phyloP scores from a whole-genome alignment of 2,329 filamentous ascomycete genomes.

The Tolypocladium inflatum region DNA sequence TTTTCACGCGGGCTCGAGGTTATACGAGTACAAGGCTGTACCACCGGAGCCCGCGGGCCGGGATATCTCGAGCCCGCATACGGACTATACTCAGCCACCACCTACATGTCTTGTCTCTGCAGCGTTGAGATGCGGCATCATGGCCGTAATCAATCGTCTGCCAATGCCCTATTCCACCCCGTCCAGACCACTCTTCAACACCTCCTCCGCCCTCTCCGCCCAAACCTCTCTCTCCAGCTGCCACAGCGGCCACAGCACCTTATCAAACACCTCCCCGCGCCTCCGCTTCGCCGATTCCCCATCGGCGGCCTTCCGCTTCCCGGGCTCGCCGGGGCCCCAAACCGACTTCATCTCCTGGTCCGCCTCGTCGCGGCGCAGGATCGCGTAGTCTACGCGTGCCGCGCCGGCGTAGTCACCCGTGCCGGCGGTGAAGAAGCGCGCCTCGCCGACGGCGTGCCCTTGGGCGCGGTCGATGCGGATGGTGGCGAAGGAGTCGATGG shows the following conservation, averaged over 20 bases:
- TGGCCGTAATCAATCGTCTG: neutral
- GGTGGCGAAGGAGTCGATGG: conserved; percentile 14
- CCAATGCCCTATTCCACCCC: neutral
- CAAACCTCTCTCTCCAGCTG: conserved; percentile 63
- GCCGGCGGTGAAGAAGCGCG: conserved; percentile 13
- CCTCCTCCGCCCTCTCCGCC: conserved; percentile 19
- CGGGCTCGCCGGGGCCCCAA: conserved; percentile 22
- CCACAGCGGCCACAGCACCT: conserved; percentile 49
- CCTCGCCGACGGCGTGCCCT: conserved; percentile 2
- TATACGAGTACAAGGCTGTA: neutral
- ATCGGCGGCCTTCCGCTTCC: conserved; percentile 32
- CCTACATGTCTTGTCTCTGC: neutral
- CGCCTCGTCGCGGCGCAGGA: conserved; percentile 1
- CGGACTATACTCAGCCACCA: neutral
- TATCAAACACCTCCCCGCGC: neutral
- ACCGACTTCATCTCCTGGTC: neutral
- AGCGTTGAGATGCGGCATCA: neutral
- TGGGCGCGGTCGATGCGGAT: neutral
- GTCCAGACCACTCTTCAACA: neutral
- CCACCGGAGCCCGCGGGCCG: neutral
- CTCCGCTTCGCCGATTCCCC: conserved; percentile 7
- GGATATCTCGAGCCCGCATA: neutral
- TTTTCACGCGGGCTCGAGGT: neutral
- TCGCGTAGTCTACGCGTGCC: conserved; percentile 2
- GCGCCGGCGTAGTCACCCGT: conserved; percentile 11